Base-by-base conservation (phyloP, 495 filamentous ascomycete genomes). In the Aspergillus saccharolyticus region DNA sequence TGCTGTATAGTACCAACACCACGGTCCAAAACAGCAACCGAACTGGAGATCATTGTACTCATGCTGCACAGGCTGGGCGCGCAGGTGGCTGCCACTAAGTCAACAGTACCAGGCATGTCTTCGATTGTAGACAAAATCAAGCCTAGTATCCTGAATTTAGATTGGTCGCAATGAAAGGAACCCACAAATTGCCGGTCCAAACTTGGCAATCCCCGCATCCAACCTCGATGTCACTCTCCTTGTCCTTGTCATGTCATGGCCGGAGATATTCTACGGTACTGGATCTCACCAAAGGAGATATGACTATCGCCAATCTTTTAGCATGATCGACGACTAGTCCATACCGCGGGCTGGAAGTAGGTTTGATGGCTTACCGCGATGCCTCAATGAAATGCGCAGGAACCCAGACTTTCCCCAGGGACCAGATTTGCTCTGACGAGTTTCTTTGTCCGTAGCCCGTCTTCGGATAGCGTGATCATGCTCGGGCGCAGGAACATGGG, bases 371-470 rank as follows among this genome's bases (percentile, higher is more conserved):
- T 5, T 53, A 43, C 43, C 25, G 39, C 2, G 7, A 51, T 55
- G 51, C 33, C 54, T 46, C 44, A 19, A 57, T 59, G 44, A 55
- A 54, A 53, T 64, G 52, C 62, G 65, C 68, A 73, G 65, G 65
- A 67, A 69, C 69, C 42, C 33, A 39, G 33, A 39, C 33, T 39
- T 12, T 5, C 33, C 33, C 33, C 7, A 44, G 18, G 44, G 44
- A 3, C 50, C 49, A 45, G 52, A 54, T 12, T 54, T 54, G 46
- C 44, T 33, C 56, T 24, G 20, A 30, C 10, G 22, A 28, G 42
- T 54, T 61, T 57, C 59, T 61, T 61, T 61, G 59, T 61, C 19
- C 21, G 18, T 19, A 3, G 14, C 33, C 53, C 22, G 44, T 47
- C 20, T 43, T 30, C 24, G 24, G 50, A 14, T 2, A n/a, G 21